Percentiles rank a stretch among this genome's conserved stretches.
phyloP scores from a whole-genome alignment of 768 basidiomycete species.

The Suillus alpinus region DNA sequence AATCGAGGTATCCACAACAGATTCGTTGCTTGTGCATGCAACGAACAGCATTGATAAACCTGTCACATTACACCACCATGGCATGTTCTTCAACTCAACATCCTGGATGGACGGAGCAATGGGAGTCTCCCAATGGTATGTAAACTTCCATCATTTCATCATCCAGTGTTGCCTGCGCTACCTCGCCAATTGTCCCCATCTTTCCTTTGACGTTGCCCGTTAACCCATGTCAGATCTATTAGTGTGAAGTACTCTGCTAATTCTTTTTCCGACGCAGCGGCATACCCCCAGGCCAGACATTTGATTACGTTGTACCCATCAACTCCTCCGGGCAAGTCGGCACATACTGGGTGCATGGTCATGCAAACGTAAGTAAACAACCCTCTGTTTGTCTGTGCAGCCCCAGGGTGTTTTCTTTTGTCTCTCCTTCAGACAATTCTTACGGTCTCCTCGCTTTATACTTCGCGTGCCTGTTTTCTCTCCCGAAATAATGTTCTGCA shows the following conservation, averaged over 20 bases:
- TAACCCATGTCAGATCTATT: background rate
- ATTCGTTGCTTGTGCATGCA: conserved; percentile 76
- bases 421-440: background rate
- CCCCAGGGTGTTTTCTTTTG: too few relatives aligned
- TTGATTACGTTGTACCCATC: conserved; percentile 74
- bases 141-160: background rate
- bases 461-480: background rate
- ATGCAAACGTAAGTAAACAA: conserved; percentile 44
- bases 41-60: conserved; percentile 66
- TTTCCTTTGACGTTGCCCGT: background rate
- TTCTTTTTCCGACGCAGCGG: conserved; percentile 45
- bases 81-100: conserved; percentile 89
- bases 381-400: background rate
- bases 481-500: background rate
- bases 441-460: background rate
- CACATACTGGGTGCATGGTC: conserved; percentile 80
- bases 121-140: conserved; percentile 80
- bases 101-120: conserved; percentile 90
- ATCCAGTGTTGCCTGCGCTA: background rate
- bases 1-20: conserved; percentile 65
- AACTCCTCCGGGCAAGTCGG: conserved; percentile 70
- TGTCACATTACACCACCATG: conserved; percentile 85
- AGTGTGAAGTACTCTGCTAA: background rate
- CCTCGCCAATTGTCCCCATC: background rate
- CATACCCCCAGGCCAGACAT: conserved; percentile 68